Percentiles rank a stretch among this genome's conserved stretches.
phyloP scores from a whole-genome alignment of 2,329 filamentous ascomycete genomes.

The Mycosphaerella arachidis region DNA sequence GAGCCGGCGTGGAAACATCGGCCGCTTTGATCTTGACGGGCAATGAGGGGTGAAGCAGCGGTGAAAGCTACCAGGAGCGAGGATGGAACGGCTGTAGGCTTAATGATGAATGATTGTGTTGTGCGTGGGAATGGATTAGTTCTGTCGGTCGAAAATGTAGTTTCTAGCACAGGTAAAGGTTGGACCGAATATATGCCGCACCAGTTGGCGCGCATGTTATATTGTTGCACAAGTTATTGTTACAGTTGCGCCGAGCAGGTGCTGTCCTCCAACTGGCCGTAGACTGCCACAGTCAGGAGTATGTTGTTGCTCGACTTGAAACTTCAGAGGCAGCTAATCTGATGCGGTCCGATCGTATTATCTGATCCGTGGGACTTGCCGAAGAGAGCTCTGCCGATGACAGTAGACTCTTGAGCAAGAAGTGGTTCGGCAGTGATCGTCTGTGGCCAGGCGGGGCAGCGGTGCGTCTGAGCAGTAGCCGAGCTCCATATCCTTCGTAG shows the following conservation, averaged over 20 bases:
- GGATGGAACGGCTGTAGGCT: background rate
- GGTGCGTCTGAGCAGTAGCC: no score
- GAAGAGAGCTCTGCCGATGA: no score
- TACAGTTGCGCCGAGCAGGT: background rate
- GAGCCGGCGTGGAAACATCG: constrained; percentile 1
- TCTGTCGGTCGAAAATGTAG: no score
- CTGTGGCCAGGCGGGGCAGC: no score
- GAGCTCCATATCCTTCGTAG: no score
- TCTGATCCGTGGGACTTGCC: background rate
- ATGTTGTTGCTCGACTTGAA: background rate
- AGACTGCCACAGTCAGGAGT: background rate
- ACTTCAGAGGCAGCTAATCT: background rate
- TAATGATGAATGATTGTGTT: background rate
- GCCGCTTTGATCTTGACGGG: background rate
- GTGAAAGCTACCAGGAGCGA: background rate
- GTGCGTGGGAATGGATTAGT: background rate
- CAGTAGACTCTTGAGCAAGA: no score
- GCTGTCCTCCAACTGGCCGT: background rate
- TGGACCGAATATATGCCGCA: background rate
- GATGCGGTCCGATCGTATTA: background rate
- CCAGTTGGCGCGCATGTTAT: background rate
- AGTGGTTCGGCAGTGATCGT: no score
- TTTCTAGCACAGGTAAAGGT: background rate
- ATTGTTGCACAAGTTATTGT: background rate
- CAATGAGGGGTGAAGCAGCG: background rate